phyloP scores from a whole-genome alignment of 805 yeast species.

The Groenewaldozyma tartarivorans region DNA sequence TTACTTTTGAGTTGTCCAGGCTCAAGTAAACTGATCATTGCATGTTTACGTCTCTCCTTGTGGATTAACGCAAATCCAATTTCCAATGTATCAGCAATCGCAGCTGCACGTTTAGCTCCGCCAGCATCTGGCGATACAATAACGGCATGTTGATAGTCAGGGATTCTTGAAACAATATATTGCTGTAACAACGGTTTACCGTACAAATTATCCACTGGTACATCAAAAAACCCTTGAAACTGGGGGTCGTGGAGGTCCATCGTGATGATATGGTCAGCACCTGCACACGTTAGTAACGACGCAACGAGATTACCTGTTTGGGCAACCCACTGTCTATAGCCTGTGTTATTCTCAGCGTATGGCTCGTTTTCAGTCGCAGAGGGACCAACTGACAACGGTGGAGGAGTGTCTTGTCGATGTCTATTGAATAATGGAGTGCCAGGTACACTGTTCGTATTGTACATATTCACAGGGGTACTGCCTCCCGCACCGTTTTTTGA shows the following conservation, averaged over 20 bases:
- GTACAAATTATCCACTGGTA: slow-evolving; percentile 90
- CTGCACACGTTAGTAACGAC: slow-evolving; percentile 76
- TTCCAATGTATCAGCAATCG: slow-evolving; percentile 82
- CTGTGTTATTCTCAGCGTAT: slow-evolving; percentile 34
- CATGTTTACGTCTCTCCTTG: slow-evolving; percentile 60
- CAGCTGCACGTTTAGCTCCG: slow-evolving; percentile 95
- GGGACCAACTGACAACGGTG: neutral
- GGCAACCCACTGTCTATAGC: slow-evolving; percentile 91
- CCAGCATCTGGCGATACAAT: slow-evolving; percentile 98
- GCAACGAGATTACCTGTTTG: slow-evolving; percentile 92
- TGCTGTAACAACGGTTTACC: slow-evolving; percentile 81
- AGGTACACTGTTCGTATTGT: slow-evolving; percentile 44
- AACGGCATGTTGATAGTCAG: slow-evolving; percentile 74
- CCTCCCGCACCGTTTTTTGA: neutral
- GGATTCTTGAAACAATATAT: slow-evolving; percentile 68
- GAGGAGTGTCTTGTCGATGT: neutral
- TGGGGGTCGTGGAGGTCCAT: slow-evolving; percentile 98
- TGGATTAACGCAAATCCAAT: slow-evolving; percentile 91
- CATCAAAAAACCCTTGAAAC: slow-evolving; percentile 93
- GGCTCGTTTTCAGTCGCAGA: neutral
- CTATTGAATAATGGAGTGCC: slow-evolving; percentile 39
- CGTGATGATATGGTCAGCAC: slow-evolving; percentile 93
- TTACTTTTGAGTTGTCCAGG: too few relatives aligned
- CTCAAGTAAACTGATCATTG: slow-evolving; percentile 16
- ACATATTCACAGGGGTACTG: slow-evolving; percentile 13